phyloP scores from a whole-genome alignment of 768 basidiomycete genomes.

The Phlebiopsis gigantea region DNA sequence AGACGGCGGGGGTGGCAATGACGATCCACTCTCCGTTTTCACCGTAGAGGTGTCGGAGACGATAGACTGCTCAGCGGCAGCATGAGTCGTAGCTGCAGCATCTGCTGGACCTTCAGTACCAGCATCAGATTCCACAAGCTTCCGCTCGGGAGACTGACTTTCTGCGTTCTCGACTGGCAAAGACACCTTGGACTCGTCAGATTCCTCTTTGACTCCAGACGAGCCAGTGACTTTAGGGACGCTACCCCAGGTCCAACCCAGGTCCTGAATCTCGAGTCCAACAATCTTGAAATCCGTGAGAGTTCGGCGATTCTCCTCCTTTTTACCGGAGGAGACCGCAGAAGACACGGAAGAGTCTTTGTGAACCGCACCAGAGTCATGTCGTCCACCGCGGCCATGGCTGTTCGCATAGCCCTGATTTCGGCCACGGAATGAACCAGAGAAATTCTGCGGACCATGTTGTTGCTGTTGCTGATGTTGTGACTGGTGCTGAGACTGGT shows the following conservation, averaged over 20 bases:
- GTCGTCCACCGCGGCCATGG: slow-evolving; percentile 32
- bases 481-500: slow-evolving; percentile 29
- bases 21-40: slow-evolving; percentile 18
- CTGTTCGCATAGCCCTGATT: slow-evolving; percentile 46
- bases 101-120: slow-evolving; percentile 12
- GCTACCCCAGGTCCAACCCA: slow-evolving; percentile 85
- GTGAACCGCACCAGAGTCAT: slow-evolving; percentile 32
- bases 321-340: slow-evolving; percentile 50
- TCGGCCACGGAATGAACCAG: slow-evolving; percentile 46
- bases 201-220: slow-evolving; percentile 6
- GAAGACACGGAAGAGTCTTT: slow-evolving; percentile 37
- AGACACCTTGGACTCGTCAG: neutral
- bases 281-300: slow-evolving; percentile 98
- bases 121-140: slow-evolving; percentile 12
- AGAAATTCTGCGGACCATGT: slow-evolving; percentile 27
- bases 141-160: slow-evolving; percentile 16
- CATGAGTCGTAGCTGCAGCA: slow-evolving; percentile 8
- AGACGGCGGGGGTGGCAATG: slow-evolving; percentile 52
- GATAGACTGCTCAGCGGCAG: slow-evolving; percentile 11
- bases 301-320: slow-evolving; percentile 84
- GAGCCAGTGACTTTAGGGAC: slow-evolving; percentile 29
- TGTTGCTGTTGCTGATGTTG: slow-evolving; percentile 28
- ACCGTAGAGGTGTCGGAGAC: slow-evolving; percentile 10
- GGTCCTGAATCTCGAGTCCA: slow-evolving; percentile 76
- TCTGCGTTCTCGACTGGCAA: slow-evolving; percentile 20